Evolutionary conservation across 179 eudicot species (phyloP).

Genomic region (Drosera spatulata): DNA sequence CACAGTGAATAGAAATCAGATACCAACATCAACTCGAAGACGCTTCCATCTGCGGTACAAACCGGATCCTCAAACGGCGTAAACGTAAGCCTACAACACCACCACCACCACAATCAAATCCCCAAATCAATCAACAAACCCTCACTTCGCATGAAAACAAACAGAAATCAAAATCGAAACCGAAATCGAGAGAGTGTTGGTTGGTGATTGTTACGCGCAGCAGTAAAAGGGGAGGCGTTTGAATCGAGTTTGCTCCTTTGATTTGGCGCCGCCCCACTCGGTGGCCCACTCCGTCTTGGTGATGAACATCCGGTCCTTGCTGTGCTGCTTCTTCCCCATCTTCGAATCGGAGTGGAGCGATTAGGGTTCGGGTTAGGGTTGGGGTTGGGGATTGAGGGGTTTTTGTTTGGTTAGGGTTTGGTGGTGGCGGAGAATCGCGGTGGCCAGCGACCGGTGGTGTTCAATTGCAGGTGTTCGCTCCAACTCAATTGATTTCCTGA

Average conservation of each 20-base stretch:
- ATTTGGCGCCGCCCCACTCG: conserved; percentile 98
- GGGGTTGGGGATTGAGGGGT: no score
- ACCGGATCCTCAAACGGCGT: conserved; percentile 88
- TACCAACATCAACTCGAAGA: conserved; percentile 69
- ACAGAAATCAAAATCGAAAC: no score
- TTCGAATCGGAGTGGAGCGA: neutral
- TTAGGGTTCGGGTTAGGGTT: no score
- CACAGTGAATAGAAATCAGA: neutral
- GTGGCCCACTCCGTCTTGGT: conserved; percentile 99
- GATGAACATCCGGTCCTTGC: conserved; percentile 92
- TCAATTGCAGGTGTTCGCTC: no score
- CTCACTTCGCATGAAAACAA: no score
- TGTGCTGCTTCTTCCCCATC: conserved; percentile 99
- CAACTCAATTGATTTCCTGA: no score
- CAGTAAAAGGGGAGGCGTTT: conserved; percentile 98
- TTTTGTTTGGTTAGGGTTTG: no score
- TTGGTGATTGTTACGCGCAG: conserved; percentile 59
- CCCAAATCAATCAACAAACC: neutral
- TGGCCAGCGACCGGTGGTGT: no score
- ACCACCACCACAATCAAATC: neutral
- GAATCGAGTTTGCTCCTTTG: conserved; percentile 63
- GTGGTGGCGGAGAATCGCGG: no score
- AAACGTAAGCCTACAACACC: conserved; percentile 58
- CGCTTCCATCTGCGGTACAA: conserved; percentile 80
- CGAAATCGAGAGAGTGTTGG: neutral